Evolutionary conservation across 1,284 basidiomycete species (phyloP).

Genomic region (Trichosporon inkin): DNA sequence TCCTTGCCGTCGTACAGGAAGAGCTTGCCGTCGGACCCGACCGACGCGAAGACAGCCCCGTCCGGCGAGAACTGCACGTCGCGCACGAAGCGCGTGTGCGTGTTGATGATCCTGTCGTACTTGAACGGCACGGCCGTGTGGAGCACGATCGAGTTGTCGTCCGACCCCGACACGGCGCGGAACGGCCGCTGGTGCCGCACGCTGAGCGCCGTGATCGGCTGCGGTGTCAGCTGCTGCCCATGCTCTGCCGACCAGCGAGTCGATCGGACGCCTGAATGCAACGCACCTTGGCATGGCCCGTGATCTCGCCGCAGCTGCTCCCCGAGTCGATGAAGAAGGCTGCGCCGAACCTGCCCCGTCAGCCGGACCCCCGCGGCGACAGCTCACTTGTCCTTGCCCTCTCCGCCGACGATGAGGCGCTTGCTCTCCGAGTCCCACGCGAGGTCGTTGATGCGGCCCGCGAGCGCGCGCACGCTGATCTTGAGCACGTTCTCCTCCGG

Average conservation of each 20-base stretch:
- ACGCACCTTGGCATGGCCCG: constrained; percentile 80
- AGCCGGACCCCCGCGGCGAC: no score
- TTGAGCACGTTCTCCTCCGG: constrained; percentile 75
- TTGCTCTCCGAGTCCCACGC: constrained; percentile 97
- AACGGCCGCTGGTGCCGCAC: constrained; percentile 86
- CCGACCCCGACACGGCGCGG: constrained; percentile 79
- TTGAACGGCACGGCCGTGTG: constrained; percentile 78
- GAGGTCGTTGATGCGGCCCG: constrained; percentile 84
- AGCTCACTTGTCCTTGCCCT: constrained; percentile 76
- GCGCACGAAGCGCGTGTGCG: constrained; percentile 91
- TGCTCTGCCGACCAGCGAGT: background rate
- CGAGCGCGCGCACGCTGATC: constrained; percentile 75
- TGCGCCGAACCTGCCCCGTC: constrained; percentile 65
- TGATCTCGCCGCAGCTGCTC: constrained; percentile 85
- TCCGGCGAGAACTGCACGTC: constrained; percentile 79
- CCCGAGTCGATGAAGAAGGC: constrained; percentile 86
- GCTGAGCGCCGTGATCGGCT: constrained; percentile 85
- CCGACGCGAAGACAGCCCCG: constrained; percentile 80
- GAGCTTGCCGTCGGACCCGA: constrained; percentile 82
- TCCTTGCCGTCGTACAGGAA: constrained; percentile 90
- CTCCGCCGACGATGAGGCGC: constrained; percentile 92
- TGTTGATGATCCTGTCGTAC: constrained; percentile 81
- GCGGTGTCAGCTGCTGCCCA: background rate
- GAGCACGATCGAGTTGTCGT: constrained; percentile 77
- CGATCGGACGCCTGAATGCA: no score